Evolutionary conservation across 2,329 filamentous ascomycete genomes (phyloP), one percentile per base, ranked within the genome.

Genomic region (Fusarium cicatricum): DNA sequence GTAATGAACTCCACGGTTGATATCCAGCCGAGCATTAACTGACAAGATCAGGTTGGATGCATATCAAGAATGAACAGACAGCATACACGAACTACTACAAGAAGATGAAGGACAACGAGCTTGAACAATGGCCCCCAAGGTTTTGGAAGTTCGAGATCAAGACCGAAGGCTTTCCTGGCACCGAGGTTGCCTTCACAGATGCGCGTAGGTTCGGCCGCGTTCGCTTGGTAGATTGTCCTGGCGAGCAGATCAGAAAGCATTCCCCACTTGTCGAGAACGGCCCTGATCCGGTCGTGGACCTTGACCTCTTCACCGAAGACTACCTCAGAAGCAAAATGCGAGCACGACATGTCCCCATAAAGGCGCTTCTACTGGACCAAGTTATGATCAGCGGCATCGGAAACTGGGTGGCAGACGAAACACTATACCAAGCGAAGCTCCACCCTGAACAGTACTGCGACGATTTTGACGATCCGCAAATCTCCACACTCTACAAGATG

Each of bases 341-440:
- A 43, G 85, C 82, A 52, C 92, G 94, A 49, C 91, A 86, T 67
- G 90, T 97, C 1, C 93, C 94, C 0, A 84, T 98, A 62, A 98
- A 98, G 73, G 91, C 92, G 0, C 80, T 97, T 16, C 78, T 99
- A 11, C 81, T 98, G 4, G 91, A 98, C 71, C 95, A 99, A 74
- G 83, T 86, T 15, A 90, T 90, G 71, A 90, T 98, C 58, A 95
- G 90, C 68, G 95, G 95, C 8, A 91, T 99, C 59, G 95, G 95
- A 0, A 98, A 98, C 71, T 99, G 94, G 94, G 94, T 99, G 48
- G 92, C 89, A 1, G 95, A 99, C 71, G 95, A 99, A 73, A 88
- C 97, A 7, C 79, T 99, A 45, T 99, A 93, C 70, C 89, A 98
- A 65, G 90, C 95, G 5, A 87, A 84, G 43, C 83, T 98, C 14